phyloP scores from a whole-genome alignment of 139 green algal genomes.

The Choricystis sp. region DNA sequence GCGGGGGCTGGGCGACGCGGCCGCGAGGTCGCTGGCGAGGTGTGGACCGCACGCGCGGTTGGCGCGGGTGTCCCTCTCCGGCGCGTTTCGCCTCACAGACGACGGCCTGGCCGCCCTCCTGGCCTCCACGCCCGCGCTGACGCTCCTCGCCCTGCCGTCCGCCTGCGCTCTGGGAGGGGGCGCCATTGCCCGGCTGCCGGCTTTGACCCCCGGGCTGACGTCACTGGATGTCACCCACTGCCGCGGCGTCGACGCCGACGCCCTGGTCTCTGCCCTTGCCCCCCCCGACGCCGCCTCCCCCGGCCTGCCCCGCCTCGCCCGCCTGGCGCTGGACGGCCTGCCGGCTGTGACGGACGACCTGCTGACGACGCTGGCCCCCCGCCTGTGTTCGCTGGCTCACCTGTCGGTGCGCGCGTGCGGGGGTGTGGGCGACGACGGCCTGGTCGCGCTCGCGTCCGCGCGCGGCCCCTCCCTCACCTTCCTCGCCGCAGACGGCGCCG shows the following conservation, averaged over 20 bases:
- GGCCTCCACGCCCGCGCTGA: slow-evolving; percentile 5
- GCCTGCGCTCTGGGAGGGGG: slow-evolving; percentile 18
- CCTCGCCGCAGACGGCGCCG: slow-evolving; percentile 24
- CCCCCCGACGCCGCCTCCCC: background rate
- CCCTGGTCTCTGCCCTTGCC: slow-evolving; percentile 8
- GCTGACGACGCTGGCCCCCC: background rate
- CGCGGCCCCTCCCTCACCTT: slow-evolving; percentile 17
- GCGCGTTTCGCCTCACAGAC: slow-evolving; percentile 42
- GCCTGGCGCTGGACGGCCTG: slow-evolving; percentile 23
- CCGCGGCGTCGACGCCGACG: slow-evolving; percentile 19
- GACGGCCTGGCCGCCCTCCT: slow-evolving; percentile 22
- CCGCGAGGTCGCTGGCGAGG: slow-evolving; percentile 12
- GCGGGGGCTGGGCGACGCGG: slow-evolving; percentile 30
- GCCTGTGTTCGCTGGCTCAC: background rate
- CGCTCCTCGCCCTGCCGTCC: slow-evolving; percentile 16
- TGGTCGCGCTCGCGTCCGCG: slow-evolving; percentile 8
- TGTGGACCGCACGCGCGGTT: slow-evolving; percentile 13
- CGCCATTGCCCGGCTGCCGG: slow-evolving; percentile 21
- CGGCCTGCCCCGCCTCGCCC: slow-evolving; percentile 8
- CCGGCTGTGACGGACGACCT: slow-evolving; percentile 1
- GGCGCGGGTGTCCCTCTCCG: slow-evolving; percentile 21
- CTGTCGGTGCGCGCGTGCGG: slow-evolving; percentile 2
- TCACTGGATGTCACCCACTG: slow-evolving; percentile 29
- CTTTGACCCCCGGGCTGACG: slow-evolving; percentile 19
- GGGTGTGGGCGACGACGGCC: slow-evolving; percentile 5